Evolutionary conservation across 805 yeast species (phyloP), one percentile per base, ranked within the genome.

Genomic region (Candida silvicultrix): DNA sequence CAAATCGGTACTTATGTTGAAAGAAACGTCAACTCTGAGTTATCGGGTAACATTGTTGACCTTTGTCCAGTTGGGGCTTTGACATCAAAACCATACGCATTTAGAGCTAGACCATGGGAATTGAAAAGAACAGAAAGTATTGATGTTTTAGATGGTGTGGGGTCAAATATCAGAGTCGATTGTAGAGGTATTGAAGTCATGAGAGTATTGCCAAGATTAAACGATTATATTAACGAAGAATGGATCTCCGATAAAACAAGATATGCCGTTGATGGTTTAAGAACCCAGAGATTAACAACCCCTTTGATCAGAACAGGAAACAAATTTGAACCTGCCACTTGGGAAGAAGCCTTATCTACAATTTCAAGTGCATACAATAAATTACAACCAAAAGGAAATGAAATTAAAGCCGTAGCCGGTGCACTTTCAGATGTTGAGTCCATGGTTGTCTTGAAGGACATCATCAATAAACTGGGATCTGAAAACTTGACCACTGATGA

Each of bases 21-120:
- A 68, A 77, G 89, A 69, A 86, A 86, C 66, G 77, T 87, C 60
- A 85, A 86, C 68, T 76, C 89, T 10, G 96, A 87, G 69, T 69
- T 87, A 71, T 82, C 90, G 41, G 96, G 95, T 60, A 87, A 87
- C 70, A 81, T 87, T 54, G 79, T 88, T 54, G 96, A 87, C 65
- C 74, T 87, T 55, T 87, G 96, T 70, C 96, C 96, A 19, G 96
- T 87, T 51, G 96, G 96, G 58, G 96, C 96, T 1, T 78, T 87
- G 58, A 88, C 96, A 32, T 80, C 88, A 25, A 88, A 88, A 68
- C 96, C 96, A 22, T 87, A 87, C 59, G 89, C 96, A n/a, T 87
- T 87, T 75, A 81, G 80, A 62, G 95, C 95, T 15, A 78, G 96
- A 63, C 95, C 96, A 28, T 87, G 96, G 96, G 96, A 87, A 68